Conservation (phyloP, 2,329 filamentous ascomycete genomes). For the Fusarium subglutinans region DNA sequence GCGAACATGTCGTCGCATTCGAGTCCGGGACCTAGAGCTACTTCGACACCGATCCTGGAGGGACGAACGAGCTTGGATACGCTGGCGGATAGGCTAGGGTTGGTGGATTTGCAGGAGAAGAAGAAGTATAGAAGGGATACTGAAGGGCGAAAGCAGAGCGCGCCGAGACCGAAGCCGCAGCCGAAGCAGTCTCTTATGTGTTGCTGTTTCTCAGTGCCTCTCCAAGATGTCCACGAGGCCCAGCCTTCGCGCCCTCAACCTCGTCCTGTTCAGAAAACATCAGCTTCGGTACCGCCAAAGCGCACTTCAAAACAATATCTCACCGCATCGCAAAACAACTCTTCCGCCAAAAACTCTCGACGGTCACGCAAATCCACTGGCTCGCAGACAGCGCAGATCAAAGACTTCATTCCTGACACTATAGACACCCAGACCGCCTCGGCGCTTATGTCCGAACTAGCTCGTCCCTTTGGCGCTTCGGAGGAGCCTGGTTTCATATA, state of each 20-base stretch:
- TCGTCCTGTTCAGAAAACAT: constrained; percentile 54
- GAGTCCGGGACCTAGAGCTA: constrained; percentile 55
- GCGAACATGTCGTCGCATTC: constrained; percentile 62
- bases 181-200: constrained; percentile 48
- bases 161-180: constrained; percentile 26
- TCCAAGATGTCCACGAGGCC: constrained; percentile 53
- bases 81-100: constrained; percentile 79
- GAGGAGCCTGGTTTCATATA: constrained; percentile 92
- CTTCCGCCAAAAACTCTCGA: constrained; percentile 44
- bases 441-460: constrained; percentile 78
- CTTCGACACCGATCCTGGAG: constrained; percentile 64
- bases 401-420: constrained; percentile 71
- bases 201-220: constrained; percentile 63
- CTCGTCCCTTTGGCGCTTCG: constrained; percentile 72
- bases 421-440: constrained; percentile 76
- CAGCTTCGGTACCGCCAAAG: constrained; percentile 31
- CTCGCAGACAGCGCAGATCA: constrained; percentile 46
- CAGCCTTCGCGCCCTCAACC: constrained; percentile 57
- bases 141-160: constrained; percentile 34
- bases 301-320: constrained; percentile 30
- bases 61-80: constrained; percentile 86
- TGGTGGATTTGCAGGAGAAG: constrained; percentile 70
- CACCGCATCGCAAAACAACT: constrained; percentile 33
- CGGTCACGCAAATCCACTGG: constrained; percentile 45
- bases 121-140: constrained; percentile 40